A percentile compares a stretch with the other conserved stretches of the same genome.
phyloP scores from a whole-genome alignment of 2,329 filamentous ascomycete genomes.

The Paraphoma sp. region DNA sequence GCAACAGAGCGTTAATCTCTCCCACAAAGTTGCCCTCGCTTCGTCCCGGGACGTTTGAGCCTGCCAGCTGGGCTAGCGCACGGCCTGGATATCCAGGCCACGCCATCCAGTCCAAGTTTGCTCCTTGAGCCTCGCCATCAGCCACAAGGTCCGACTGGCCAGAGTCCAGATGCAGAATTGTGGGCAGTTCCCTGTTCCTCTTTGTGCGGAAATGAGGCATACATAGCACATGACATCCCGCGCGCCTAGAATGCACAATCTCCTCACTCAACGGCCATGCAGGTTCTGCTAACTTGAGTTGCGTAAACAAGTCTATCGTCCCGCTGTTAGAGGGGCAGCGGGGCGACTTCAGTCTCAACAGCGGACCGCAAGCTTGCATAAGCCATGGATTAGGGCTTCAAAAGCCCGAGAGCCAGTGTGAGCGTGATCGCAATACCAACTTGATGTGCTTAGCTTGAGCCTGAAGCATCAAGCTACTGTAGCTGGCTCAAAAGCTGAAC shows the following conservation, averaged over 20 bases:
- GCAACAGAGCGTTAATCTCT: conserved; percentile 45
- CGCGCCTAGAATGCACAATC: not conserved
- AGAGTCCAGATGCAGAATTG: conserved; percentile 25
- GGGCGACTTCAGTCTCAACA: not conserved
- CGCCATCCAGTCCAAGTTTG: conserved; percentile 23
- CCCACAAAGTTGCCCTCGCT: conserved; percentile 42
- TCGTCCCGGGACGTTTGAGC: conserved; percentile 49
- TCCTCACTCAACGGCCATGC: not conserved
- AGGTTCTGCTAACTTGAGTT: not conserved
- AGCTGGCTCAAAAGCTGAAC: conserved; percentile 27
- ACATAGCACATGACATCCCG: not conserved
- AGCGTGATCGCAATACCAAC: conserved; percentile 14
- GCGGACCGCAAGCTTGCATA: not conserved
- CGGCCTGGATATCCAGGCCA: conserved; percentile 30
- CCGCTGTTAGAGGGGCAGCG: not conserved
- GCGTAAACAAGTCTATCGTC: not conserved
- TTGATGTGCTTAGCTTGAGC: conserved; percentile 19
- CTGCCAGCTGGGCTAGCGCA: conserved; percentile 42
- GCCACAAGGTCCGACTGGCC: conserved; percentile 29
- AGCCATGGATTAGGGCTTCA: not conserved
- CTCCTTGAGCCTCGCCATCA: conserved; percentile 33
- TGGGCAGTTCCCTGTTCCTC: conserved; percentile 8
- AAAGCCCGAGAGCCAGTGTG: not conserved
- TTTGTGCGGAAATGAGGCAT: conserved; percentile 5
- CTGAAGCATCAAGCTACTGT: conserved; percentile 29